Evolutionary conservation across 805 yeast genomes (phyloP), one percentile per base, ranked within the genome.

Genomic region (baker's yeast (Saccharomyces cerevisiae)): DNA sequence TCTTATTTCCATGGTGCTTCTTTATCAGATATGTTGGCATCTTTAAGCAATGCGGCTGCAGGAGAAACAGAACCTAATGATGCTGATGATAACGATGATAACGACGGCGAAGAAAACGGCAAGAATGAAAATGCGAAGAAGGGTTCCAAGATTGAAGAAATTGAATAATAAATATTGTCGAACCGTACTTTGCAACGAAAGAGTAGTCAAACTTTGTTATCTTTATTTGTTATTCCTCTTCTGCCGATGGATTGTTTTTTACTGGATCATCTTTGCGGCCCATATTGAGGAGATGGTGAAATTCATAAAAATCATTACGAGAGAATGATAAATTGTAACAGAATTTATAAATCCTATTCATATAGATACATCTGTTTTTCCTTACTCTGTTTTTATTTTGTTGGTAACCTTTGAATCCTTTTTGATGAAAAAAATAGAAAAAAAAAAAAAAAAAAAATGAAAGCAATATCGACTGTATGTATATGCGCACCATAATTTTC

Each of bases 1-100:
- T 79, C 83, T 51, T 83, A 82, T 65, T 75, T 83, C 59, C 85
- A 83, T 62, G 82, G 83, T 6, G 73, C 84, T 41, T 77, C 84
- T 10, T 79, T 86, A 26, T 80, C 81, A 55, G 80, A 84, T n/a
- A 78, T 83, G 62, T 72, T 84, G 63, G 84, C 84, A 28, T 73
- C 79, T 6, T 62, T 76, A 47, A 76, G 77, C 43, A 75, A 71
- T 30, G 72, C 72, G 52, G 66, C 64, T 8, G 62, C 64, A 24
- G 70, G 70, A 28, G 70, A 62, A 48, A 60, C 63, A 46, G 65
- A 64, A 13, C 52, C 53, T 5, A 50, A 51, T 24, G 22, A 43
- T n/a, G 41, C 29, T 14, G 61, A 60, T 17, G 58, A 54, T 30
- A 30, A 46, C 22, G 59, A 54, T 46, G 53, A 47, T 17, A 61